A percentile compares a stretch with the other conserved stretches of the same genome.
phyloP scores from a whole-genome alignment of 2,329 filamentous ascomycete genomes.

The Epichloe uncinata region DNA sequence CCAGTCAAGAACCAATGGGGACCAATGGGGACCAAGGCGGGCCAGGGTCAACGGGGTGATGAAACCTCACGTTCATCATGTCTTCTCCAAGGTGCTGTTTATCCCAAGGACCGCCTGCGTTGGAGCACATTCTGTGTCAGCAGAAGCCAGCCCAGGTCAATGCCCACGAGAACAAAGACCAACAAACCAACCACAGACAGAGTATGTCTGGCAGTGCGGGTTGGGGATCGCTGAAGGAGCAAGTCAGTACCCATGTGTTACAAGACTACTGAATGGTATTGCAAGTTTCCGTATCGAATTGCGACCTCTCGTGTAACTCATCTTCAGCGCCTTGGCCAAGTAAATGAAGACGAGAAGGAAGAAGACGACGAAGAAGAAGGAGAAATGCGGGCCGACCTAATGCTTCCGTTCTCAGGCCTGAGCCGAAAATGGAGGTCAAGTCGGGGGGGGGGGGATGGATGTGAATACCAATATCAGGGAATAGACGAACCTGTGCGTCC shows the following conservation, averaged over 20 bases:
- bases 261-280: neutral
- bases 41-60: neutral
- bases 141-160: neutral
- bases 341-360: no score
- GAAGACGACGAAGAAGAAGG: no score
- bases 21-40: neutral
- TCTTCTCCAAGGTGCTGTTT: neutral
- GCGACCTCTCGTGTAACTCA: conserved; percentile 1
- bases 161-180: neutral
- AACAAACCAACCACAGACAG: neutral
- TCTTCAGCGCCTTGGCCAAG: neutral
- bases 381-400: no score
- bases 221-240: neutral
- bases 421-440: neutral
- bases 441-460: neutral
- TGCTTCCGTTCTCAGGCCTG: neutral
- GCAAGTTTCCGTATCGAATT: conserved; percentile 1
- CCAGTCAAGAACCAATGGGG: neutral
- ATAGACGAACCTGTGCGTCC: neutral
- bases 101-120: neutral
- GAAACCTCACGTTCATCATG: neutral
- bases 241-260: conserved; percentile 1
- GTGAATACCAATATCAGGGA: neutral
- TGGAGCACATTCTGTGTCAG: neutral
- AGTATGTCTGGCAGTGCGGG: neutral